Base-by-base conservation (phyloP, 1,284 basidiomycete genomes). In the Trametes hirsuta region DNA sequence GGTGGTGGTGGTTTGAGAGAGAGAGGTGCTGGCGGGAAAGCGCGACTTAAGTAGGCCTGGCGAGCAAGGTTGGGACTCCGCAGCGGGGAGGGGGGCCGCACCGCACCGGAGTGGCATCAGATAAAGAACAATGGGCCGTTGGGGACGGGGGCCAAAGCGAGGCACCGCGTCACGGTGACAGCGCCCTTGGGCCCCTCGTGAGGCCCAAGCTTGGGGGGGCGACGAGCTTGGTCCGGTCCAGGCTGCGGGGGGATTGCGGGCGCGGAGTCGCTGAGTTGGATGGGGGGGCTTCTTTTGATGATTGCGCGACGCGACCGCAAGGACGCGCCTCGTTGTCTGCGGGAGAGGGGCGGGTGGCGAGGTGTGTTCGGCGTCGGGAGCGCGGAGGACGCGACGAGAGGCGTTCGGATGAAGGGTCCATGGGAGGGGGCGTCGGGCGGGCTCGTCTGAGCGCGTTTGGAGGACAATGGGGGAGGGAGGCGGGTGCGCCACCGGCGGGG, bases 31-130 rank as follows among this genome's bases (percentile, higher is more conserved):
- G 30, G 52, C 37, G 42, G 25, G 41, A 22, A 9, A 9, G 46
- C 37, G 35, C 46, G 39, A 22, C 34, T 50, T 61, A 55, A 52
- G 44, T 53, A 48, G 21, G 36, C 46, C 37, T 15, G 49, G n/a
- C 39, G 14, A 22, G 35, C 48, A 58, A 57, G 41, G 55, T 64
- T 64, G 34, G 37, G 53, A 61, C 62, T 64, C 62, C 59, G 62
- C 59, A 49, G 47, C 37, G 34, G 21, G 35, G 42, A 47, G 36
- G 50, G 30, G 30, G 36, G 30, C 54, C 40, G 45, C 45, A 36
- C 22, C 36, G 15, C 53, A 55, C 48, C 45, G 47, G 45, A 34
- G 15, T 47, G 46, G 11, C 41, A 64, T 64, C 62, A 56, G 62
- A 64, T 64, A 61, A 60, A 58, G 55, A 50, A 56, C 49, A 50